Evolutionary conservation across 2,329 filamentous ascomycete genomes (phyloP).

Genomic region (Parastagonospora nodorum): DNA sequence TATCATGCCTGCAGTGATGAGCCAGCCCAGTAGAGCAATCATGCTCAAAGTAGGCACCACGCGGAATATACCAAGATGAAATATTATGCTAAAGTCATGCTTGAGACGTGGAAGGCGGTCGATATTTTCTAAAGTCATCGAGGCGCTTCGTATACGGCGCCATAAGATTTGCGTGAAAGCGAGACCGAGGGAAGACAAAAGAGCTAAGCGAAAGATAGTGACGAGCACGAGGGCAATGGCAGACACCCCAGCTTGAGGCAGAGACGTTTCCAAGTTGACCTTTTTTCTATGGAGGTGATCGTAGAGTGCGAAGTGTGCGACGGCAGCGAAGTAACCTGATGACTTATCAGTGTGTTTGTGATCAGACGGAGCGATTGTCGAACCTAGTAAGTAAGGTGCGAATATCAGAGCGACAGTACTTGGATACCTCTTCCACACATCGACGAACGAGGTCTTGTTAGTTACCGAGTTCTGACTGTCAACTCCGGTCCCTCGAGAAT

Average conservation of each 20-base stretch:
- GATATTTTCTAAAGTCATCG: conserved; percentile 1
- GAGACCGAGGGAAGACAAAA: conserved; percentile 2
- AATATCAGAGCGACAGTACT: neutral
- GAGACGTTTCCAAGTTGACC: conserved; percentile 1
- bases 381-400: neutral
- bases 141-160: neutral
- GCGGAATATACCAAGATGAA: neutral
- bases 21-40: conserved; percentile 3
- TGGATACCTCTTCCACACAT: too few species aligned
- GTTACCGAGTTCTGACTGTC: too few species aligned
- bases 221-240: conserved; percentile 3
- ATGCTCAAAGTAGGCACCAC: neutral
- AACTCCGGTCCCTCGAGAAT: too few species aligned
- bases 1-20: neutral
- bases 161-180: conserved; percentile 9
- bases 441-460: too few species aligned
- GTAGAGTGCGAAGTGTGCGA: conserved; percentile 3
- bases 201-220: conserved; percentile 1
- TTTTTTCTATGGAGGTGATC: conserved; percentile 4
- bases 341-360: neutral
- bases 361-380: neutral
- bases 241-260: conserved; percentile 5
- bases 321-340: neutral
- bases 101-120: neutral
- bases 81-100: neutral